Evolutionary conservation across 305 asterid genomes (phyloP), one percentile per base, ranked within the genome.

Genomic region (Fraxinus paxiana): DNA sequence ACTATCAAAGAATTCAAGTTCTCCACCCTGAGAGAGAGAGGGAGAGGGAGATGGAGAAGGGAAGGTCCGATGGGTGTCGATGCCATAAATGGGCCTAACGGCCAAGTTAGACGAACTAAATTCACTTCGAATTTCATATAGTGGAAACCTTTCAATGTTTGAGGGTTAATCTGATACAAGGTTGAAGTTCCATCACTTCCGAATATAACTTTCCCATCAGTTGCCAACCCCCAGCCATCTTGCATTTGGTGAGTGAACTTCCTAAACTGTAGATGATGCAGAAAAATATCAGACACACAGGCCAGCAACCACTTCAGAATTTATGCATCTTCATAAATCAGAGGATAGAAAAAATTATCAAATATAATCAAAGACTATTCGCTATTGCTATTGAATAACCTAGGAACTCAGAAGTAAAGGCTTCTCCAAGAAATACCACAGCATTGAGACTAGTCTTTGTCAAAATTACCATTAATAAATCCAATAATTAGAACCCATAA

Each of bases 211-310:
- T 87, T 79, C 67, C 90, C 97, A 82, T 94, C 90, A 76, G 97
- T 94, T 79, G 98, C 94, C 86, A 93, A 86, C 33, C 98, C 98
- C 98, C 98, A 94, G 38, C 98, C 98, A 87, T 94, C 98, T 83
- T 86, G 76, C 98, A 94, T 94, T 76, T 86, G 90, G 84, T 91
- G 90, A 59, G 85, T 83, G 77, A 93, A 94, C 56, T 51, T 88
- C 70, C 73, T 82, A 80, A 87, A 83, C 98, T 92, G 92, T 84
- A 85, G 76, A 73, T 22, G 84, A 81, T 71, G 67, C 35, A 76
- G 28, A 41, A 17, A 56, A 20, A 77, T 67, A 34, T 61, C 12
- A 77, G 82, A 37, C 51, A 82, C 59, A 51, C 4, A 61, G 59
- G 38, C 35, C 46, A 38, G 24, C 46, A 79, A 83, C 69, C 78